These are phyloP conservation scores for Puya raimondii DNA, from an alignment of 176 grass and related monocot species.

Conservation along the genomic window DNA sequence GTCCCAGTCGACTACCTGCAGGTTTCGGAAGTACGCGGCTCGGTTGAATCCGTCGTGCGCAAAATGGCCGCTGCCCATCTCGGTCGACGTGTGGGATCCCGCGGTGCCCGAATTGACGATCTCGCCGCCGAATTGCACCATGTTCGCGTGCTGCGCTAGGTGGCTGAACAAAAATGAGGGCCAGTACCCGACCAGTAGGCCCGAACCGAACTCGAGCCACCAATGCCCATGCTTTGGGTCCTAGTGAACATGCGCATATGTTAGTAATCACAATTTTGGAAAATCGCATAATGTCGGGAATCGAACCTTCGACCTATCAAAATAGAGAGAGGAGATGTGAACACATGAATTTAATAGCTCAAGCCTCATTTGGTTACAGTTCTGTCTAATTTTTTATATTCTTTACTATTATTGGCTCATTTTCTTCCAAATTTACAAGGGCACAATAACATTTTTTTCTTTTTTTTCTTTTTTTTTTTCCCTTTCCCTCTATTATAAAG, in stretches of 20 bases:
- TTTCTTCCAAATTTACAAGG: too few relatives aligned
- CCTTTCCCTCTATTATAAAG: too few relatives aligned
- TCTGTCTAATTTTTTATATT: not conserved
- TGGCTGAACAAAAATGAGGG: constrained; percentile 60
- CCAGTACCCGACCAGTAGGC: constrained; percentile 70
- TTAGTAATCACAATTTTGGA: not conserved
- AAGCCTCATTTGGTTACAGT: too few relatives aligned
- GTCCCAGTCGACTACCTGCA: constrained; percentile 77
- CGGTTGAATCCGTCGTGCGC: constrained; percentile 30
- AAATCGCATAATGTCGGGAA: too few relatives aligned
- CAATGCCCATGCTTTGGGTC: constrained; percentile 69
- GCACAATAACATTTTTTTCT: too few relatives aligned
- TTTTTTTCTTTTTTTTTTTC: too few relatives aligned
- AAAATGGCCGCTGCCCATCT: constrained; percentile 80
- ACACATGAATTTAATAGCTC: too few relatives aligned
- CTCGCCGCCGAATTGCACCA: constrained; percentile 93
- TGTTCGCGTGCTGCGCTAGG: constrained; percentile 55
- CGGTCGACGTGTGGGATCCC: constrained; percentile 59
- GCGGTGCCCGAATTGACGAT: constrained; percentile 44
- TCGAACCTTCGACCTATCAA: too few relatives aligned
- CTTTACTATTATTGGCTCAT: not conserved
- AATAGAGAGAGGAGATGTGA: too few relatives aligned
- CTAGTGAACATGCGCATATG: constrained; percentile 11
- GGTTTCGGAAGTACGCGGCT: constrained; percentile 86
- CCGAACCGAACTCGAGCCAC: constrained; percentile 79